Evolutionary conservation across 176 grass and related monocot species (phyloP), one percentile per base, ranked within the genome.

Genomic region (Saccharum spontaneum): DNA sequence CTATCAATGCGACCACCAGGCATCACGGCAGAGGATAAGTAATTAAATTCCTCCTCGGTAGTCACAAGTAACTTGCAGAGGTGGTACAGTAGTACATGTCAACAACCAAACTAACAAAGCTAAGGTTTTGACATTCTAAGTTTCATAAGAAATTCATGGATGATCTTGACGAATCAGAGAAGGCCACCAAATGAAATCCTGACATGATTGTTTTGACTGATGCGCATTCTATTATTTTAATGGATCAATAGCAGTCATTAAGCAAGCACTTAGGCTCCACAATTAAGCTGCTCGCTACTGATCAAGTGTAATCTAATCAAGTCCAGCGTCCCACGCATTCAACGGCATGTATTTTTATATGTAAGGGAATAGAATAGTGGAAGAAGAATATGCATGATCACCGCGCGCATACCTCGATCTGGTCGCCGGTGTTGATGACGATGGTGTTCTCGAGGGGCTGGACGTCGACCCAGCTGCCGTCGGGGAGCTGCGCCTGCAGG

Each of bases 401-500:
- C 54, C 7, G 54, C 52, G 52, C 52, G 52, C 23, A 40, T 26
- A 5, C 76, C 91, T 98, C 96, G 41, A 98, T 90, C 86, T 98
- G 96, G 69, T 98, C 96, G 23, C 96, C 96, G n/a, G 90, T 98
- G 93, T 98, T 98, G 83, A 98, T 86, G 31, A 98, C 96, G 82
- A 98, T 94, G 87, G 96, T 87, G 76, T 98, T 83, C 37, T 82
- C 65, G 33, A 98, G 10, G 28, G 96, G 93, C 83, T 95, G 96
- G 26, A 94, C 96, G 76, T 98, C 87, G 79, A 83, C n/a, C 96
- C 96, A 98, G 12, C 12, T 13, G 70, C 75, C 96, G 69, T 92
- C 87, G 46, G 82, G 85, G 7, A 98, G 91, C 34, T 77, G 5
- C n/a, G 83, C 87, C 85, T 98, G 93, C 4, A 98, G 89, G 3